Percentiles rank a stretch among this genome's conserved stretches.
phyloP scores from a whole-genome alignment of 495 filamentous ascomycete genomes.

The Clohesyomyces aquaticus region DNA sequence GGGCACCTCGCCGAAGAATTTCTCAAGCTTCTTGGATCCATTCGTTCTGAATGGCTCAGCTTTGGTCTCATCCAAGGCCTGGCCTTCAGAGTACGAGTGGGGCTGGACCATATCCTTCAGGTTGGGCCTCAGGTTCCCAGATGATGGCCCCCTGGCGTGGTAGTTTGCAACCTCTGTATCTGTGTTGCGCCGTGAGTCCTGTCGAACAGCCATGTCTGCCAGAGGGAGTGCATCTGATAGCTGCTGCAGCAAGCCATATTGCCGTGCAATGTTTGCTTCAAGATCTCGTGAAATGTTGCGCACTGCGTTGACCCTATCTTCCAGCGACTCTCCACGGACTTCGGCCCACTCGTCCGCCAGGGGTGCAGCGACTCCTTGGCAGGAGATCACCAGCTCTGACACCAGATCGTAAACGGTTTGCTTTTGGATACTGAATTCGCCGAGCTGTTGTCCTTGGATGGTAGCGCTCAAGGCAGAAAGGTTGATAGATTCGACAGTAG shows the following conservation, averaged over 20 bases:
- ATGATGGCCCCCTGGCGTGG: slow-evolving; percentile 31
- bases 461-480: slow-evolving; percentile 71
- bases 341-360: slow-evolving; percentile 95
- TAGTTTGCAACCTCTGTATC: slow-evolving; percentile 28
- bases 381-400: slow-evolving; percentile 82
- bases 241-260: slow-evolving; percentile 83
- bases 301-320: slow-evolving; percentile 80
- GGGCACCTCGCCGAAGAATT: slow-evolving; percentile 87
- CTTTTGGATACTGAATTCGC: slow-evolving; percentile 87
- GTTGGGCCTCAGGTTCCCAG: slow-evolving; percentile 40
- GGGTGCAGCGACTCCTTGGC: slow-evolving; percentile 85
- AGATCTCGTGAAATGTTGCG: slow-evolving; percentile 74
- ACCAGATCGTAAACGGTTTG: slow-evolving; percentile 91
- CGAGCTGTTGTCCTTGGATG: slow-evolving; percentile 80
- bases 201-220: slow-evolving; percentile 52
- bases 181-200: slow-evolving; percentile 38
- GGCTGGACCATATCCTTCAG: slow-evolving; percentile 52
- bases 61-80: slow-evolving; percentile 61
- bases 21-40: slow-evolving; percentile 79
- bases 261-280: slow-evolving; percentile 82
- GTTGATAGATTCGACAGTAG: slow-evolving; percentile 85
- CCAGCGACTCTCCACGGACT: slow-evolving; percentile 85
- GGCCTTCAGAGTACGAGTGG: slow-evolving; percentile 68
- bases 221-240: slow-evolving; percentile 76
- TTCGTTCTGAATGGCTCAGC: slow-evolving; percentile 47